Conservation (phyloP, 139 green algal species). For the Nannochloris sp. region DNA sequence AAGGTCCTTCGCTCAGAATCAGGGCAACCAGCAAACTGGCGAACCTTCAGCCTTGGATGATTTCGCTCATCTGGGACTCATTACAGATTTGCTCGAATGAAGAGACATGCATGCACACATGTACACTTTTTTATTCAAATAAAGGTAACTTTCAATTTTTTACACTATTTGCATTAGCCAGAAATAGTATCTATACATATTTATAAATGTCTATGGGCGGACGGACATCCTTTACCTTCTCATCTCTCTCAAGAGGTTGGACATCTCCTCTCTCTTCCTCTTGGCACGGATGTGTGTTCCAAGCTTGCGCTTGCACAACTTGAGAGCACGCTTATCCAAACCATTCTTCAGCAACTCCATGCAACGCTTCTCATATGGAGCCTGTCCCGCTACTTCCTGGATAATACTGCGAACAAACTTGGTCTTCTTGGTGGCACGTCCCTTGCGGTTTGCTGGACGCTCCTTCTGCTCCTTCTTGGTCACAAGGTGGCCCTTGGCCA, state of each 20-base stretch:
- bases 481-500: constrained; percentile 79
- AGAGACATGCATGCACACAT: no score
- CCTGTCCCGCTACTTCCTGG: constrained; percentile 83
- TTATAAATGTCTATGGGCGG: background rate
- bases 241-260: constrained; percentile 65
- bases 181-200: background rate
- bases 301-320: constrained; percentile 94
- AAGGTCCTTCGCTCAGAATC: background rate
- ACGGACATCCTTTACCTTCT: constrained; percentile 46
- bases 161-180: constrained; percentile 3
- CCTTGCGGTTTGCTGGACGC: constrained; percentile 61
- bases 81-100: constrained; percentile 63
- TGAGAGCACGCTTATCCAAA: constrained; percentile 93
- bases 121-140: background rate
- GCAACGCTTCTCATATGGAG: constrained; percentile 91
- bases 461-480: constrained; percentile 57
- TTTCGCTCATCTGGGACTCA: constrained; percentile 77
- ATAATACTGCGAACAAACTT: constrained; percentile 85
- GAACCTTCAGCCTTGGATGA: constrained; percentile 65
- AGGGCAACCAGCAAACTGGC: background rate
- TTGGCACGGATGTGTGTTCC: constrained; percentile 92
- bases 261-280: constrained; percentile 91
- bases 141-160: constrained; percentile 8
- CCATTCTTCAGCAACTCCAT: constrained; percentile 91
- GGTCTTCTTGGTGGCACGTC: constrained; percentile 69